These are phyloP conservation scores for Fragilaria radians DNA, from an alignment of 108 stramenopile genomes.

Conservation along the genomic window DNA sequence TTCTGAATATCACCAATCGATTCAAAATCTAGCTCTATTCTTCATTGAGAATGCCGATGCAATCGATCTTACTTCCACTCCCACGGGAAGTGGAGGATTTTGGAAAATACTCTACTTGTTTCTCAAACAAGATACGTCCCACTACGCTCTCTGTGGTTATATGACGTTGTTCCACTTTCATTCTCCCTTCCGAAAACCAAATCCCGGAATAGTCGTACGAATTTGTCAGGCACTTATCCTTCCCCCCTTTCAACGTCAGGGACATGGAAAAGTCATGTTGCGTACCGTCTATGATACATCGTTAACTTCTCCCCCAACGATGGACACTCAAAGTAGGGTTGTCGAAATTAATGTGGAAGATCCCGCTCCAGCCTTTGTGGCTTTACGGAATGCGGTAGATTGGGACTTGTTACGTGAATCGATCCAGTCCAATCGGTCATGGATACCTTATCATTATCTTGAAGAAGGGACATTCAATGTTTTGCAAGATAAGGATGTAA, in stretches of 20 bases:
- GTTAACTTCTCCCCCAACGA: not conserved
- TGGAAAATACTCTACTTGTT: slow-evolving; percentile 78
- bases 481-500: slow-evolving; percentile 30
- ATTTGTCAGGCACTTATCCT: slow-evolving; percentile 71
- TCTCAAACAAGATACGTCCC: slow-evolving; percentile 28
- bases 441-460: not conserved
- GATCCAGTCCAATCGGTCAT: not conserved
- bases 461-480: slow-evolving; percentile 17
- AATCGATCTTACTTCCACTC: slow-evolving; percentile 38
- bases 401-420: slow-evolving; percentile 19
- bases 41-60: slow-evolving; percentile 76
- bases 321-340: slow-evolving; percentile 12
- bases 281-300: slow-evolving; percentile 36
- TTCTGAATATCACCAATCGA: slow-evolving; percentile 45
- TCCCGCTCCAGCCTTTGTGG: slow-evolving; percentile 62
- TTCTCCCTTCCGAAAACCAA: slow-evolving; percentile 72
- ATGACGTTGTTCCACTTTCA: slow-evolving; percentile 66
- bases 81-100: slow-evolving; percentile 35
- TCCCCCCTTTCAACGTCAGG: slow-evolving; percentile 68
- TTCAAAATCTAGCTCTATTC: slow-evolving; percentile 59
- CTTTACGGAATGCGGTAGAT: slow-evolving; percentile 58
- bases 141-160: slow-evolving; percentile 67
- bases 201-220: slow-evolving; percentile 57
- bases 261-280: slow-evolving; percentile 70
- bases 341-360: slow-evolving; percentile 72